phyloP scores from a whole-genome alignment of 192 early-diverging fungal genomes.

The Coemansia sp. region DNA sequence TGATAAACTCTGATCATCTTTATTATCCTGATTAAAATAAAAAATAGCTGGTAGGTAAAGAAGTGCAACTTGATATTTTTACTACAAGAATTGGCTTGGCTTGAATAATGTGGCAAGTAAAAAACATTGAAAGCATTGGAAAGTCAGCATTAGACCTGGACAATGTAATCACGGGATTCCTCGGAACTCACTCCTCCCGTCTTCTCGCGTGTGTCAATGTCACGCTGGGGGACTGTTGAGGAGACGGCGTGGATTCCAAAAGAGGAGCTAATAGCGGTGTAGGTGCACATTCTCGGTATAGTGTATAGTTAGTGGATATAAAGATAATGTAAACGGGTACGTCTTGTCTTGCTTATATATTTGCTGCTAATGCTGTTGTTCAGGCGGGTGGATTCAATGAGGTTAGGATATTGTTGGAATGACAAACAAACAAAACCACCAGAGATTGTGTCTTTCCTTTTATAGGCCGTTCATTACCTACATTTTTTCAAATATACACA shows the following conservation, averaged over 20 bases:
- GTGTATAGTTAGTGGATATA: neutral
- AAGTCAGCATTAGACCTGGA: slow-evolving; percentile 6
- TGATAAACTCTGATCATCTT: neutral
- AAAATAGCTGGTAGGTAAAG: neutral
- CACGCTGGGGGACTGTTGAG: slow-evolving; percentile 13
- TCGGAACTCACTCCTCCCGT: slow-evolving; percentile 25
- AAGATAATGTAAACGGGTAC: neutral
- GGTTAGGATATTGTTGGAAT: neutral
- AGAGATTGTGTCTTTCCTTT: neutral
- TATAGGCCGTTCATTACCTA: neutral
- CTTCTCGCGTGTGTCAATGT: slow-evolving; percentile 35
- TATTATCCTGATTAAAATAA: neutral
- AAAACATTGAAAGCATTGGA: neutral
- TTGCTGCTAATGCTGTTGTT: neutral
- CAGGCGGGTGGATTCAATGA: neutral
- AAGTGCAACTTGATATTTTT: neutral
- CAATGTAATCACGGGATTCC: slow-evolving; percentile 28
- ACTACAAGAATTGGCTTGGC: too few species aligned
- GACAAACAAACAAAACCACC: neutral
- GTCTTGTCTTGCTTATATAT: neutral
- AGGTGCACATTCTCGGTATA: slow-evolving; percentile 5
- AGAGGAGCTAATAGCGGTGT: neutral
- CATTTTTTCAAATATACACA: neutral
- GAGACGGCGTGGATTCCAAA: neutral
- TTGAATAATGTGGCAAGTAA: too few species aligned